phyloP scores from a whole-genome alignment of 495 filamentous ascomycete genomes.

The Neurospora africana region DNA sequence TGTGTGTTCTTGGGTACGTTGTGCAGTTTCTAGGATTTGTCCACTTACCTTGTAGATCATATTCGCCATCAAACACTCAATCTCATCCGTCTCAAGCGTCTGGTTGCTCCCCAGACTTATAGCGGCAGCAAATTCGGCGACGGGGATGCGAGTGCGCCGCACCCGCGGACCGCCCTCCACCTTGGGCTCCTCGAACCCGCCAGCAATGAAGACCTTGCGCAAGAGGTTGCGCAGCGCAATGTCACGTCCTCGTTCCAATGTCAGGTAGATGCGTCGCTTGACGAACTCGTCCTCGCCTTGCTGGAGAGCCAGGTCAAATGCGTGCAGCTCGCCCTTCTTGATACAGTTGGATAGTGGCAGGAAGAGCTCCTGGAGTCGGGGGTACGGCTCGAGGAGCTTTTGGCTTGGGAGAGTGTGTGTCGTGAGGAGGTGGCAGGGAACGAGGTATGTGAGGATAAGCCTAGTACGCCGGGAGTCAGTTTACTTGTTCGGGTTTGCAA shows the following conservation, averaged over 20 bases:
- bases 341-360: constrained; percentile 66
- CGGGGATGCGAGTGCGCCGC: constrained; percentile 64
- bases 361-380: constrained; percentile 70
- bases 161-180: constrained; percentile 47
- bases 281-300: constrained; percentile 81
- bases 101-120: constrained; percentile 48
- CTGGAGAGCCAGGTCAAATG: constrained; percentile 74
- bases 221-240: constrained; percentile 83
- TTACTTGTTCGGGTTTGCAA: not conserved
- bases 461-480: constrained; percentile 29
- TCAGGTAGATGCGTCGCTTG: constrained; percentile 89
- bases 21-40: not conserved
- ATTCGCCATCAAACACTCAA: constrained; percentile 89
- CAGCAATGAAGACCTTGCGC: constrained; percentile 76
- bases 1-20: not conserved
- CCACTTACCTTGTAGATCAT: constrained; percentile 86
- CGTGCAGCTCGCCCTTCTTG: constrained; percentile 65
- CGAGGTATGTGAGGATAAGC: constrained; percentile 88
- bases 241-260: constrained; percentile 82
- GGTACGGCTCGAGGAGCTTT: constrained; percentile 60
- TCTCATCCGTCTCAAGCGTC: constrained; percentile 75
- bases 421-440: constrained; percentile 82
- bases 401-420: constrained; percentile 70
- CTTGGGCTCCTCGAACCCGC: constrained; percentile 65
- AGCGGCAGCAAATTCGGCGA: constrained; percentile 63